phyloP scores from a whole-genome alignment of 306 rosid genomes.

The Macrotyloma uniflorum region DNA sequence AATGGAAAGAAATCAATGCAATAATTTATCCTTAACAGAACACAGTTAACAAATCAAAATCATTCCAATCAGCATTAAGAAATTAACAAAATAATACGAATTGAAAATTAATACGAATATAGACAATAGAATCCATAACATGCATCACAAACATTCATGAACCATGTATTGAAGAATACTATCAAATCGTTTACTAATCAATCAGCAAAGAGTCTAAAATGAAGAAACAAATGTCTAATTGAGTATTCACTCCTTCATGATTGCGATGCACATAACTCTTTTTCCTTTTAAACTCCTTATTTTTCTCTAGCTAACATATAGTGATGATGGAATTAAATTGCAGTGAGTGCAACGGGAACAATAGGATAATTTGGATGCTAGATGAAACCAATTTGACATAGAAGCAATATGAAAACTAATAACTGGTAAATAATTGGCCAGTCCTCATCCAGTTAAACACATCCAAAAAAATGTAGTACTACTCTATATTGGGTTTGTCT shows the following conservation, averaged over 20 bases:
- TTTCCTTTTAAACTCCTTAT: neutral
- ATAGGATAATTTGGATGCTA: neutral
- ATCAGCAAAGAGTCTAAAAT: slow-evolving; percentile 20
- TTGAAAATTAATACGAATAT: slow-evolving; percentile 25
- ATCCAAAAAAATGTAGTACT: neutral
- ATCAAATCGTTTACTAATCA: neutral
- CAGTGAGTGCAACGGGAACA: neutral
- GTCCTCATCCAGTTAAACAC: neutral
- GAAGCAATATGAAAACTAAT: neutral
- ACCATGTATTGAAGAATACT: slow-evolving; percentile 20
- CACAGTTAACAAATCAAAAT: neutral
- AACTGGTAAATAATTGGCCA: neutral
- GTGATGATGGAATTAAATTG: neutral
- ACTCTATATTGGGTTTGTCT: too few species aligned
- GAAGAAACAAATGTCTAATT: slow-evolving; percentile 6
- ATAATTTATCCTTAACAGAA: neutral
- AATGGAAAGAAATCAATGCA: neutral
- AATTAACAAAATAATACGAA: too few species aligned
- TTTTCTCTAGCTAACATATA: neutral
- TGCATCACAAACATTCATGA: slow-evolving; percentile 15
- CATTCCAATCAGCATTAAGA: neutral
- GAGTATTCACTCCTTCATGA: neutral
- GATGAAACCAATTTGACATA: neutral
- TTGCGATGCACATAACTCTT: neutral
- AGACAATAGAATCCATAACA: neutral